Evolutionary conservation across 331 rosid genomes (phyloP), one percentile per base, ranked within the genome.

Genomic region (Quercus tomentella): DNA sequence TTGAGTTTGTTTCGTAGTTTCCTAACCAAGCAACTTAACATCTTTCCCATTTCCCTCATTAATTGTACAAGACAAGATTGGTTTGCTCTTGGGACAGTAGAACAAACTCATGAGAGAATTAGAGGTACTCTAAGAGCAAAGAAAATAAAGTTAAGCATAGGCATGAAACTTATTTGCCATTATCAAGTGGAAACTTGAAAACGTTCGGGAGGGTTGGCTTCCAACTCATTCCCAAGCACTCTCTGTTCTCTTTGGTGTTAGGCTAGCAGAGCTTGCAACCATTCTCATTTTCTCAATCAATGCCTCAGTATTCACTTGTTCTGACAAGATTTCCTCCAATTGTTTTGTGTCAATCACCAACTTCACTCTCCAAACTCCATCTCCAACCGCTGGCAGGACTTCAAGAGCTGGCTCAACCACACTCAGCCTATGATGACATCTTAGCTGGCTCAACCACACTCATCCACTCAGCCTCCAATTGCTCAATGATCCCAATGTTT

Each of bases 291-390:
- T 87, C 91, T 92, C 97, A 45, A 92, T 92, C 79, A 92, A 16
- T 0, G 97, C 97, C 72, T 83, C 93, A 1, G 91, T 89, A 54
- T 87, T 87, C 17, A 84, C 94, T 76, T 91, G 90, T 63, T 89
- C 92, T 3, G 93, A 88, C 77, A 92, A 72, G 75, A 92, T 90
- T 87, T 88, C 97, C 84, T 78, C 92, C n/a, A 92, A 45, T 22
- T 92, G 90, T 51, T 81, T 92, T 1, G 93, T 90, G 26, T 84
- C 88, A 8, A 92, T 92, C 86, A 89, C 81, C 88, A 92, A 28
- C 84, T 88, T 92, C 83, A 88, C 97, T 73, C 73, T 88, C 97
- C 97, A 92, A 54, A 92, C 88, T 1, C 97, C 97, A 72, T 90
- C 86, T 56, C 88, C 84, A 3, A 87, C 94, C 1, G 87, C 74